Conservation (phyloP, 768 basidiomycete species). For the Lentinus tigrinus region DNA sequence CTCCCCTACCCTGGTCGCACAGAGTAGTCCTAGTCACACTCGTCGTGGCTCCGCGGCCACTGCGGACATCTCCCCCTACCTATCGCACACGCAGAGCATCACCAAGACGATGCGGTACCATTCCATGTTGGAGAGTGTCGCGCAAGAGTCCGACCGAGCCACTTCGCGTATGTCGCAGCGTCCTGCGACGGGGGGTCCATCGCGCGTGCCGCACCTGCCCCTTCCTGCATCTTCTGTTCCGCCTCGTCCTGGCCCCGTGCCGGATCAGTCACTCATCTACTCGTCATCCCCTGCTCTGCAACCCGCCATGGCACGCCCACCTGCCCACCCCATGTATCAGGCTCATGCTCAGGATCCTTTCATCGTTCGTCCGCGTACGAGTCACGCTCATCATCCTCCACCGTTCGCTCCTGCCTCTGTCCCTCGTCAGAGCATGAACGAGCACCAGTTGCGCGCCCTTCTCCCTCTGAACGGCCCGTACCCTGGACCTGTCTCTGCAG, state of each 20-base stretch:
- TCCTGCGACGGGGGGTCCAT: not conserved
- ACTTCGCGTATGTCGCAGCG: constrained; percentile 21
- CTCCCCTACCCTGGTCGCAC: not conserved
- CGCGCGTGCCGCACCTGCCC: not conserved
- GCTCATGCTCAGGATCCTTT: constrained; percentile 25
- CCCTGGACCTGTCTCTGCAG: not conserved
- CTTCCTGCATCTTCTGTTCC: constrained; percentile 29
- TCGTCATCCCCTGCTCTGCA: constrained; percentile 27
- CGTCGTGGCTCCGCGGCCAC: constrained; percentile 45
- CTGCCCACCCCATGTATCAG: constrained; percentile 11
- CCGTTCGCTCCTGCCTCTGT: constrained; percentile 18
- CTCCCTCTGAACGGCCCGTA: constrained; percentile 27
- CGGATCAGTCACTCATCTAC: constrained; percentile 33
- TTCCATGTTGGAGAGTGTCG: constrained; percentile 69
- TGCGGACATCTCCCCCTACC: constrained; percentile 70
- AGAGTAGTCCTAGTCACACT: constrained; percentile 12
- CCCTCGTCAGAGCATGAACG: constrained; percentile 48
- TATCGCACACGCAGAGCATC: constrained; percentile 52
- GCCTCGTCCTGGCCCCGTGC: constrained; percentile 18
- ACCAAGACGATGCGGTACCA: constrained; percentile 68
- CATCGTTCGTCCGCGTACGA: constrained; percentile 37
- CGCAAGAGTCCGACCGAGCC: constrained; percentile 69
- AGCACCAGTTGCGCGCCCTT: constrained; percentile 46
- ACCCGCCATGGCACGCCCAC: not conserved
- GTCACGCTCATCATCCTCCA: constrained; percentile 28